These are phyloP conservation scores for Diospyros lotus DNA, from an alignment of 148 eudicot species.

Conservation along the genomic window DNA sequence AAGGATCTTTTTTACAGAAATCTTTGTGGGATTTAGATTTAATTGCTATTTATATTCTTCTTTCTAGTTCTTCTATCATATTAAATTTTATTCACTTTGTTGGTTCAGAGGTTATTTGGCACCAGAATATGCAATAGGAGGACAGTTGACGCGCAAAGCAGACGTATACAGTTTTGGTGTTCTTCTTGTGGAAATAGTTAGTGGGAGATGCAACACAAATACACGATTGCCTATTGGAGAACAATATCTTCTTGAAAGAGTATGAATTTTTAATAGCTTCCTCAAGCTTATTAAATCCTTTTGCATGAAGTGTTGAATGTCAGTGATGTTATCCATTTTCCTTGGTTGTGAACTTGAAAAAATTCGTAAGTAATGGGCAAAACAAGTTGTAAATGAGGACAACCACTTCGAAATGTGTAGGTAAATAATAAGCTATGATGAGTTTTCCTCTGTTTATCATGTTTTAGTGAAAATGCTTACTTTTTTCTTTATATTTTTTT, in stretches of 20 bases:
- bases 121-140: slow-evolving; percentile 83
- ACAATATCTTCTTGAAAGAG: slow-evolving; percentile 69
- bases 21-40: too few relatives aligned
- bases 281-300: too few relatives aligned
- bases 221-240: slow-evolving; percentile 44
- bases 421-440: too few relatives aligned
- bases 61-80: not conserved
- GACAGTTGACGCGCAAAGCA: slow-evolving; percentile 74
- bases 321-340: not conserved
- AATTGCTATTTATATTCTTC: too few relatives aligned
- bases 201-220: slow-evolving; percentile 66
- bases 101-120: slow-evolving; percentile 80
- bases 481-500: too few relatives aligned
- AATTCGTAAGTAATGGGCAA: not conserved
- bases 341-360: not conserved
- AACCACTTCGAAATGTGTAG: not conserved
- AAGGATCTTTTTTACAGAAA: too few relatives aligned
- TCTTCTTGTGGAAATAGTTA: slow-evolving; percentile 80
- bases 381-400: not conserved
- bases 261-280: slow-evolving; percentile 17
- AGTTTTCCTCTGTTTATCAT: too few relatives aligned
- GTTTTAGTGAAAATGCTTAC: too few relatives aligned
- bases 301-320: not conserved
- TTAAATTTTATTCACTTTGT: not conserved
- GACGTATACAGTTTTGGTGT: slow-evolving; percentile 86